Evolutionary conservation across 192 early-diverging fungal genomes (phyloP), one percentile per base, ranked within the genome.

Genomic region (Coemansia sp.): DNA sequence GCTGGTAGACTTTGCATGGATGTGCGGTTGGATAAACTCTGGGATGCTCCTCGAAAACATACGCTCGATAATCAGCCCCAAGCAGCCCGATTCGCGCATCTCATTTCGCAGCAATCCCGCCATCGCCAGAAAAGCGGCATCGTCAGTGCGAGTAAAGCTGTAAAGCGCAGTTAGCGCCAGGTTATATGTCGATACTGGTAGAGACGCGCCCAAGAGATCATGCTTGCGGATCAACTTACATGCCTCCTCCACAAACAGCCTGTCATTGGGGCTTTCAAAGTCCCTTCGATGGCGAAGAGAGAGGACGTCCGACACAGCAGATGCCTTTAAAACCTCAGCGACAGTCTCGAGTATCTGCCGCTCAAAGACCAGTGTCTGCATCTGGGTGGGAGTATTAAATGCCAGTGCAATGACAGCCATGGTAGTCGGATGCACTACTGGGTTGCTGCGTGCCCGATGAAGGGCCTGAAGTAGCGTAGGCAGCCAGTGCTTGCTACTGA

Each of bases 281-380:
- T 55, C 61, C 11, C 40, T 36, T 9, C 27, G 34, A 27, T 27
- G 44, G 6, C 72, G 55, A 15, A 68, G 42, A 8, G 44, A 23
- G 23, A 75, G 25, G 1, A 75, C 38, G 5, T 75, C 72, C 11
- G 43, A 14, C 8, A 35, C 44, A 4, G 33, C 13, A 0, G 55
- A 37, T 2, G 53, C 14, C 17, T 60, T 68, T 5, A 75, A 57
- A 9, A 68, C 46, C 34, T 60, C 72, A 1, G 72, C 72, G 23
- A 68, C 62, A 0, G 35, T 68, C 35, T 75, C 72, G 1, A 75
- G 53, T 1, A 59, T 36, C 40, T 75, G 72, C 8, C 61, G 60
- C 35, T 75, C 72, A 57, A 75, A 68, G 3, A 75, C 56, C 9
- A 68, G 53, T 37, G 44, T 39, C 41, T 75, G 72, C 72, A 75